Base-by-base conservation (phyloP, 2,329 filamentous ascomycete species). In the Coniochaeta prunicola region DNA sequence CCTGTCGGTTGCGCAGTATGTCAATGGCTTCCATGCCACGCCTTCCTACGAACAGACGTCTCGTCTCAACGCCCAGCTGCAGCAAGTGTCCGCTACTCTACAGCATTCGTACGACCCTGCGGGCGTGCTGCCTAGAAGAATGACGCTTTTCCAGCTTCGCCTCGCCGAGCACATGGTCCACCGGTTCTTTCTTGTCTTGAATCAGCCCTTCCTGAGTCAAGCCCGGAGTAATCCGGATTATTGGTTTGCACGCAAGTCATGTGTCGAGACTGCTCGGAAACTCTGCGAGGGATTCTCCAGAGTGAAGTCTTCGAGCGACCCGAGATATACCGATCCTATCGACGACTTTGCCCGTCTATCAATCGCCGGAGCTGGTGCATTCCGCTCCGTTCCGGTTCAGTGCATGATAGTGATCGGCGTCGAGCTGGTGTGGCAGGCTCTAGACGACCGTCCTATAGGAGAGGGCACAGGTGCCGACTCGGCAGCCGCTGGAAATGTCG, bases 221-320 rank as follows among this genome's bases (percentile, higher is more conserved):
- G 76, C 80, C 0, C 71, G 75, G 13, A 68, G 73, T 1, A 73
- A 82, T 40, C 77, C 79, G 0, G 71, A 73, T 1, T 82, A 77
- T 61, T 80, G 80, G 66, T 83, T 80, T 66, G 82, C 80, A 0
- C 75, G 79, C 21, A 81, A 81, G 60, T 75, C 80, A 56, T 74
- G 73, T 45, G 70, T 80, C 10, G 78, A 80, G 63, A 70, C 68
- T 2, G 64, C 71, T 1, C 60, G 73, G 7, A 70, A 70, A 56
- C 64, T 70, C 6, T 69, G 65, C 59, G 63, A 65, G 12, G 67
- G 65, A 5, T 68, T 67, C 53, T 61, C 64, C 9, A 62, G 61
- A 1, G 59, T 61, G 0, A 64, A 64, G 0, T 59, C 64, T 1
- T 53, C 58, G 1, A 61, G 63, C 1, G 63, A 61, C 10, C 64